Evolutionary conservation across 2,329 filamentous ascomycete genomes (phyloP), one percentile per base, ranked within the genome.

Genomic region (Fusarium subglutinans): DNA sequence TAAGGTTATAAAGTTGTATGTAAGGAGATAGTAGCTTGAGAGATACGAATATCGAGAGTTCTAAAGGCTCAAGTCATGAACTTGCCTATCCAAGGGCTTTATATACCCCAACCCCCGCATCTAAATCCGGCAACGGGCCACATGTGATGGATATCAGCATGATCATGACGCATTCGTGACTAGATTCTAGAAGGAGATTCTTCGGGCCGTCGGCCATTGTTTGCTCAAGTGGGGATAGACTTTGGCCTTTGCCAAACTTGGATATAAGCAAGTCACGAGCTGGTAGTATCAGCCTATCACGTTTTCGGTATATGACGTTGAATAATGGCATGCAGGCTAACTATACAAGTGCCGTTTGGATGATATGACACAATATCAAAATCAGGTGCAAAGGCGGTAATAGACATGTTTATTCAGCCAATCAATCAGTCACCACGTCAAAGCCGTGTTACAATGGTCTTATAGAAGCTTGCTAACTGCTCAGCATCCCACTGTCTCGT

Each of bases 31-130:
- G 12, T 24, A 3, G 4, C 6, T 24, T 35, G 6, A 15, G 12
- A 35, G 17, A 14, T 24, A 22, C 6, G 20, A 37, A n/a, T 38
- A 15, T 7, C 3, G 1, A 38, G 18, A 37, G n/a, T 26, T 22
- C 3, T 9, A 5, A 17, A 38, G n/a, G n/a, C 50, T 22, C n/a
- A 22, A 3, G 15, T 6, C 18, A 17, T 40, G 4, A 48, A 44
- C 2, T 8, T 37, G 51, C 22, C 9, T 18, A 37, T 11, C 15
- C 12, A 18, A 18, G 14, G 1, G 45, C 7, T 8, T 70, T 70
- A 70, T 70, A 70, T 60, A 66, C 37, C 57, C 51, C 11, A 44
- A 44, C 24, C 67, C 65, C 66, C 66, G 59, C 67, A 58, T 37
- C 44, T 37, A 1, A 8, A 51, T n/a, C 20, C 3, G 58, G n/a